Evolutionary conservation across 2,329 filamentous ascomycete species (phyloP), one percentile per base, ranked within the genome.

Genomic region (Immersiporthe knoxdaviesiana): DNA sequence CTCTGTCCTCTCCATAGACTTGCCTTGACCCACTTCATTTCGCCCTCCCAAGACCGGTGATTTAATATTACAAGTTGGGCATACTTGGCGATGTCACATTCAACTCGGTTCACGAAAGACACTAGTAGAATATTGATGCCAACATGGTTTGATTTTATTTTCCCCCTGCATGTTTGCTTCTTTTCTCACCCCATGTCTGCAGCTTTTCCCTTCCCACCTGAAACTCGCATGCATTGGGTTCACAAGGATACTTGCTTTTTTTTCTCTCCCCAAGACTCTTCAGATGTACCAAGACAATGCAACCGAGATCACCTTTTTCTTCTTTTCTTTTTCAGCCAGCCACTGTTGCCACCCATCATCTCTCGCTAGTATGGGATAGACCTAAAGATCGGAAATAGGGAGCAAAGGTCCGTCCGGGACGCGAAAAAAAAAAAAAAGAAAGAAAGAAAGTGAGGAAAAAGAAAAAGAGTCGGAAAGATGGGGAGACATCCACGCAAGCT

Each of bases 261-360:
- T 35, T 35, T 35, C 35, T n/a, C 18, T 37, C 32, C 10, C 32
- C 24, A 11, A 30, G 4, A 11, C 12, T 21, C 14, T 59, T n/a
- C 50, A 54, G n/a, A 6, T 10, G n/a, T 32, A 21, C 58, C 58
- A 21, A 60, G 58, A 39, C 35, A 32, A 60, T 60, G 58, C 58
- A 60, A 60, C 58, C 32, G n/a, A 37, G 16, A 8, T n/a, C n/a
- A n/a, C n/a, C n/a, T n/a, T n/a, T n/a, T n/a, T n/a, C n/a, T n/a
- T n/a, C n/a, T n/a, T n/a, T 60, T 18, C 18, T n/a, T 37, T 32
- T 32, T 32, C 32, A 56, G 3, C 52, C 24, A 56, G 52, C 52
- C 52, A 56, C 52, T 16, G 4, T 18, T 27, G 24, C 24, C 52
- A 56, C 35, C n/a, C n/a, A n/a, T n/a, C n/a, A n/a, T 30, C 24